phyloP scores from a whole-genome alignment of 495 filamentous ascomycete species.

The Neurospora terricola region DNA sequence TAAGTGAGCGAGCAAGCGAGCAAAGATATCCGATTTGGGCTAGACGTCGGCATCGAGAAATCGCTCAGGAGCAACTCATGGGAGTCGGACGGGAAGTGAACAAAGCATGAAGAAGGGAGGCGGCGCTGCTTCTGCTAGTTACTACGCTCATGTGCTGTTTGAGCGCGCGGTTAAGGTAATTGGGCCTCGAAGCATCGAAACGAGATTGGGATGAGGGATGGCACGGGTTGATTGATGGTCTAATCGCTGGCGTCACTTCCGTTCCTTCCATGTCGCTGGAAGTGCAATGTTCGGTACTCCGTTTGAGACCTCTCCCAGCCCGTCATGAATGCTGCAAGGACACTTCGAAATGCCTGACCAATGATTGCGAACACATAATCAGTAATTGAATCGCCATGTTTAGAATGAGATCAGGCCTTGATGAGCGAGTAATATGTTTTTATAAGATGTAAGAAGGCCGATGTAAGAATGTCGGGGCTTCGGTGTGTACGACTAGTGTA shows the following conservation, averaged over 20 bases:
- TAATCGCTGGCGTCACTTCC: neutral
- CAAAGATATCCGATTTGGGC: neutral
- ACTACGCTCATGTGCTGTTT: neutral
- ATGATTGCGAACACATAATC: neutral
- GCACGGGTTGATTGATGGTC: neutral
- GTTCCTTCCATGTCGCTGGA: neutral
- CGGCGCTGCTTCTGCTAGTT: neutral
- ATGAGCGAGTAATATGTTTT: neutral
- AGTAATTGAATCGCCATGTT: neutral
- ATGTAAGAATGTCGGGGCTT: neutral
- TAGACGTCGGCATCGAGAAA: neutral
- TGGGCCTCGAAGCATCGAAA: neutral
- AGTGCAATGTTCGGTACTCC: neutral
- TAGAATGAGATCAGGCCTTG: neutral
- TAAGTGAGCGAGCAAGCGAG: neutral
- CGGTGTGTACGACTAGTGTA: neutral
- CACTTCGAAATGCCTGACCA: neutral
- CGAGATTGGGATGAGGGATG: neutral
- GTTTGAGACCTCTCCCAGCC: neutral
- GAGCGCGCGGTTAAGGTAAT: neutral
- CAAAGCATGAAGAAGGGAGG: neutral
- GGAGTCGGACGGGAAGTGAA: neutral
- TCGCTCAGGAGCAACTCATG: neutral
- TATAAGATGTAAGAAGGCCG: neutral
- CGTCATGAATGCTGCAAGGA: neutral